Base-by-base conservation (phyloP, 2,329 filamentous ascomycete genomes). In the Hortaea sp. region DNA sequence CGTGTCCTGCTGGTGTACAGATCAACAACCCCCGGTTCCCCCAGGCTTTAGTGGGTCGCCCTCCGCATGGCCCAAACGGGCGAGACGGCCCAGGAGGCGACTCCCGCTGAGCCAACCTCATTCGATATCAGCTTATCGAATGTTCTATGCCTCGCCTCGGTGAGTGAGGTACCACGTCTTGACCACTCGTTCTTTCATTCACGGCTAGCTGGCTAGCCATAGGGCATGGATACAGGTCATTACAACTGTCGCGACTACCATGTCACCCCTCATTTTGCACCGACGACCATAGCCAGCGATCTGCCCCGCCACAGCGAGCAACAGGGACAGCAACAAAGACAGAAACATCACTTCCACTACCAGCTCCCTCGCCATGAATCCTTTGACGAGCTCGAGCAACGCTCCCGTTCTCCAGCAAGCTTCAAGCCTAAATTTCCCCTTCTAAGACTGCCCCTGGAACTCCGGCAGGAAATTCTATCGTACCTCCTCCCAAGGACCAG, bases 401-500 rank as follows among this genome's bases (percentile, higher is more conserved):
- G 60, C 20, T 60, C 57, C 28, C 59, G 60, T 43, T 61, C 57
- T 6, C 61, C 61, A 12, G 55, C 53, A 34, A 58, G 53, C 42
- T 38, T 51, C 39, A 52, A 53, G 43, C 58, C 57, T 39, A 56
- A 56, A 29, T 57, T 46, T 58, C 46, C 65, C 51, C 61, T 58
- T 45, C 64, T 63, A 47, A 61, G 47, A 35, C 61, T 73, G 6
- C 70, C 71, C 0, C 51, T 69, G 43, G 71, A 74, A 50, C 57
- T 74, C 20, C 65, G 70, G 12, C 61, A 65, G 31, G 55, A 67
- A 12, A 68, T 74, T 37, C 69, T 69, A 54, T 35, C 42, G 6
- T 64, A 66, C 47, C 45, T 72, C 28, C 62, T 73, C 11, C 71
- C 71, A 9, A 58, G 57, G 50, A 72, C 69, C 2, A 53, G 55